These are phyloP conservation scores for Chenopodium quinoa DNA, from an alignment of 148 eudicot species.

Conservation along the genomic window DNA sequence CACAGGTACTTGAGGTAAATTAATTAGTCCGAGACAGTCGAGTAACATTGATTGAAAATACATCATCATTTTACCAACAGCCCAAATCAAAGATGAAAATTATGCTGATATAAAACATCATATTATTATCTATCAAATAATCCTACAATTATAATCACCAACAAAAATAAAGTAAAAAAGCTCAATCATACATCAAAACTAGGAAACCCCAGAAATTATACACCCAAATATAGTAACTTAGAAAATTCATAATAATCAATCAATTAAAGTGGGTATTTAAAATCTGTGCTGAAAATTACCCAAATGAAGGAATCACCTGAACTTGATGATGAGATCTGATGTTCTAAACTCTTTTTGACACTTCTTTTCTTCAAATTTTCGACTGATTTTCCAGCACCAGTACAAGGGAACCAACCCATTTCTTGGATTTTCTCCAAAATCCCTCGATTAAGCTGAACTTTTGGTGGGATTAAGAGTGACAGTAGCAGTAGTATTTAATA, in stretches of 20 bases:
- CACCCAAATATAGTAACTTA: neutral
- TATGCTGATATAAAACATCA: neutral
- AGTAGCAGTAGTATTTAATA: neutral
- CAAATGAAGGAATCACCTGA: constrained; percentile 9
- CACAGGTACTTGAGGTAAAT: too few relatives aligned
- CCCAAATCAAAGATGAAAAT: neutral
- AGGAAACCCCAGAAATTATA: neutral
- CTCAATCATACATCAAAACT: neutral
- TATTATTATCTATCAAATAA: neutral
- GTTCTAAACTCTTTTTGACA: neutral
- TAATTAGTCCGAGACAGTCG: too few relatives aligned
- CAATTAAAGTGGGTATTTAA: neutral
- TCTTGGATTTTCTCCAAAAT: neutral
- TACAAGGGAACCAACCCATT: constrained; percentile 21
- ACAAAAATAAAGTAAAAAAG: neutral
- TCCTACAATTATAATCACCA: neutral
- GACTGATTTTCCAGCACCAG: constrained; percentile 1
- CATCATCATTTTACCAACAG: neutral
- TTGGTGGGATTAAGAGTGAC: neutral
- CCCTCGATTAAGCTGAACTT: neutral
- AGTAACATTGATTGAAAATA: neutral
- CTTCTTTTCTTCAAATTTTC: constrained; percentile 13
- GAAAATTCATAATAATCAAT: neutral
- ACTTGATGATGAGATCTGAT: constrained; percentile 14
- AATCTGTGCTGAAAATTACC: neutral